A percentile compares a stretch with the other conserved stretches of the same genome.
Conservation (phyloP, 2,329 filamentous ascomycete species). For the Talaromyces sp. region DNA sequence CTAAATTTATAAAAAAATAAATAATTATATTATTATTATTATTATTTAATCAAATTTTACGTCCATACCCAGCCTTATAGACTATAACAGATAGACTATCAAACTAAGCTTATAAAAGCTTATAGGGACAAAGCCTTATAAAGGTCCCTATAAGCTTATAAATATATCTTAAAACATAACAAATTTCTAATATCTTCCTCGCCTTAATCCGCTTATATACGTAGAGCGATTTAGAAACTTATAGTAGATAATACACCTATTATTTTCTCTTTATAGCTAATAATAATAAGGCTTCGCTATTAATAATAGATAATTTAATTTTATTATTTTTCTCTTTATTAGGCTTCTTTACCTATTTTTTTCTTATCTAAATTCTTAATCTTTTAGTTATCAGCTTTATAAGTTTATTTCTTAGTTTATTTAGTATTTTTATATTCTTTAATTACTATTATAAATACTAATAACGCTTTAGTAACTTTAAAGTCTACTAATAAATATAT, state of each 20-base stretch:
- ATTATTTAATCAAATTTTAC: neutral
- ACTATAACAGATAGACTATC: neutral
- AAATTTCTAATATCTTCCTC: neutral
- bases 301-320: neutral
- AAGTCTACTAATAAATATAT: too few relatives aligned
- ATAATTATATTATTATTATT: too few relatives aligned
- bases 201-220: neutral
- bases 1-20: too few relatives aligned
- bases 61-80: neutral
- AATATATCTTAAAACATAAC: too few relatives aligned
- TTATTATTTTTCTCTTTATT: neutral
- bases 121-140: neutral
- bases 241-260: neutral
- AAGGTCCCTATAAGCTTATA: neutral
- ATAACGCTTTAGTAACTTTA: too few relatives aligned
- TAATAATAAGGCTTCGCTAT: neutral
- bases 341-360: neutral
- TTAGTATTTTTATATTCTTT: too few relatives aligned
- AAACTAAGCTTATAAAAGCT: neutral
- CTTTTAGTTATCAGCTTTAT: neutral
- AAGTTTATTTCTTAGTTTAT: neutral
- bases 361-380: neutral
- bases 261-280: neutral
- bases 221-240: neutral
- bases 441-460: too few relatives aligned